Percentiles rank a stretch among this genome's conserved stretches.
Evolutionary conservation across 495 filamentous ascomycete genomes (phyloP).

Genomic region (Xylaria palmicola): DNA sequence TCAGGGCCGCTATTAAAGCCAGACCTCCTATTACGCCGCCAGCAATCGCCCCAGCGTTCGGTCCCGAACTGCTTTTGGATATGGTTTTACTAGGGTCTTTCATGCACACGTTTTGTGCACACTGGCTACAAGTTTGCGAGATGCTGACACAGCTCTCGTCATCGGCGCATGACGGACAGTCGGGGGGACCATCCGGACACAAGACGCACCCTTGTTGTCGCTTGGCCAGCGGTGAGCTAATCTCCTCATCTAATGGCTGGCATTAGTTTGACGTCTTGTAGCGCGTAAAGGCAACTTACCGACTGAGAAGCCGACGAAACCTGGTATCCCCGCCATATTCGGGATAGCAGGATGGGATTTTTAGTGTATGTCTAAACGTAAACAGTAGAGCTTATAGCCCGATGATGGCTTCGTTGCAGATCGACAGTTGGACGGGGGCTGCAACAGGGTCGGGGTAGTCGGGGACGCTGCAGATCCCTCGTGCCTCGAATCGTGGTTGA

Average conservation of each 20-base stretch:
- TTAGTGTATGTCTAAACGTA: not conserved
- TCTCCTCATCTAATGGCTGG: slow-evolving; percentile 21
- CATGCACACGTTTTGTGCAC: slow-evolving; percentile 42
- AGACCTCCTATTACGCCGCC: slow-evolving; percentile 82
- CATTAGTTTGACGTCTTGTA: slow-evolving; percentile 14
- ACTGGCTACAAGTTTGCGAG: slow-evolving; percentile 34
- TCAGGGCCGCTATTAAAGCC: slow-evolving; percentile 62
- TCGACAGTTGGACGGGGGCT: slow-evolving; percentile 22
- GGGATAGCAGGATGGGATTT: not conserved
- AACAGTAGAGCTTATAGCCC: not conserved
- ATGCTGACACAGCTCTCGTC: slow-evolving; percentile 38
- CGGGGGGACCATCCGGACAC: slow-evolving; percentile 27
- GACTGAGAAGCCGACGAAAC: slow-evolving; percentile 32
- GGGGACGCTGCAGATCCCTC: slow-evolving; percentile 9
- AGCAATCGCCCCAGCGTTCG: slow-evolving; percentile 76
- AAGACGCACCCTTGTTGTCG: slow-evolving; percentile 31
- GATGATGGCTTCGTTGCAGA: slow-evolving; percentile 16
- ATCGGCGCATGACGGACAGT: slow-evolving; percentile 54
- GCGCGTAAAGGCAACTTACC: slow-evolving; percentile 19
- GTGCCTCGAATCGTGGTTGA: not conserved
- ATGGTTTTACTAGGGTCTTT: slow-evolving; percentile 28
- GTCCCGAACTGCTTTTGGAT: slow-evolving; percentile 37
- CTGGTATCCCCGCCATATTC: slow-evolving; percentile 30
- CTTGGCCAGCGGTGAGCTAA: slow-evolving; percentile 23
- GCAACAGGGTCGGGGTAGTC: not conserved